Evolutionary conservation across 202 grass and related monocot species (phyloP).

Genomic region (Sporobolus alterniflorus): DNA sequence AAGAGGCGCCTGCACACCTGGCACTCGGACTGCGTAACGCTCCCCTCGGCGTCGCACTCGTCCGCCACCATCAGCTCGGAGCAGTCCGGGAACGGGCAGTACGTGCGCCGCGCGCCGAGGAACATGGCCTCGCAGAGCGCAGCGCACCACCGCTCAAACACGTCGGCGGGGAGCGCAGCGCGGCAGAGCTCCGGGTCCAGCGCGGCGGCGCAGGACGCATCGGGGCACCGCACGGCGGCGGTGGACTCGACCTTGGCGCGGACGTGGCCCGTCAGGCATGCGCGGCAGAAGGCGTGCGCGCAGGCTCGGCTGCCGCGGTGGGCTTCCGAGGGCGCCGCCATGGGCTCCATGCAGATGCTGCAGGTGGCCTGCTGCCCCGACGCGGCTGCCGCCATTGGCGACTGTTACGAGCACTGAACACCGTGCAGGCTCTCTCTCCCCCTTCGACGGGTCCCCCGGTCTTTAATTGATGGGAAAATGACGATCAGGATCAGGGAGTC

Average conservation of each 20-base stretch:
- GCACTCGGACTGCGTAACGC: conserved; percentile 53
- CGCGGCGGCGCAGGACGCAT: conserved; percentile 34
- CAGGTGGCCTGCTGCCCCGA: conserved; percentile 8
- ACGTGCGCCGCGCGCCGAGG: conserved; percentile 12
- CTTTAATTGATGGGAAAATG: too few species aligned
- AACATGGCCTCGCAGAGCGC: conserved; percentile 50
- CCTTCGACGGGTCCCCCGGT: too few species aligned
- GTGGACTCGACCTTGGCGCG: conserved; percentile 44
- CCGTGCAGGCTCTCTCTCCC: too few species aligned
- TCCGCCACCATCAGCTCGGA: conserved; percentile 55
- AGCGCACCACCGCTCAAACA: conserved; percentile 54
- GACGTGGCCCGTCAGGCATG: conserved; percentile 55
- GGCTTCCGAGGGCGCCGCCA: neutral
- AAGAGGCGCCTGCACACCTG: conserved; percentile 58
- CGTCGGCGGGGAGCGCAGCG: conserved; percentile 30
- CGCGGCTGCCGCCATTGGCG: neutral
- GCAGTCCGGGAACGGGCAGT: conserved; percentile 75
- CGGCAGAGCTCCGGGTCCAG: conserved; percentile 59
- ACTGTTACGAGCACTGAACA: neutral
- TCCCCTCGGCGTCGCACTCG: neutral
- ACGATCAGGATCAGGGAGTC: too few species aligned
- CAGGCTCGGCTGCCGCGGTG: conserved; percentile 41
- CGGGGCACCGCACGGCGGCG: conserved; percentile 44
- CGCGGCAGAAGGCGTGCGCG: conserved; percentile 63
- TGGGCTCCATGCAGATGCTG: conserved; percentile 77